These are phyloP conservation scores for Candida argentea DNA, from an alignment of 805 yeast genomes.

Conservation along the genomic window DNA sequence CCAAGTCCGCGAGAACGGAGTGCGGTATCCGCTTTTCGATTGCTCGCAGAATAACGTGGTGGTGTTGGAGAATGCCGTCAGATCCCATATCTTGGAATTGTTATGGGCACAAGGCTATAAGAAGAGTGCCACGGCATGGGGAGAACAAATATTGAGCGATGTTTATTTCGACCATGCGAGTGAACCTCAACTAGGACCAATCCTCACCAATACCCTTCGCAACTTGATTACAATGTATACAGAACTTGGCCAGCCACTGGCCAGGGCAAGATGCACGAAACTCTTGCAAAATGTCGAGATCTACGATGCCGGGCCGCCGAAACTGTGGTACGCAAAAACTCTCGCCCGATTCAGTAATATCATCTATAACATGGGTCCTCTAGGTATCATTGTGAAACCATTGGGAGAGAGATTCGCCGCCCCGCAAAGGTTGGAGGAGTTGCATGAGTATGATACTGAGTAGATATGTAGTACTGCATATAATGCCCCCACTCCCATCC, in stretches of 20 bases:
- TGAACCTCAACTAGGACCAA: conserved; percentile 16
- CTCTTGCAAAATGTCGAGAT: conserved; percentile 14
- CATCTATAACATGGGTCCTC: conserved; percentile 31
- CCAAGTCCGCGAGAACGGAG: conserved; percentile 6
- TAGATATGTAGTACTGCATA: conserved; percentile 17
- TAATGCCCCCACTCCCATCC: too few species aligned
- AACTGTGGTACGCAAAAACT: conserved; percentile 24
- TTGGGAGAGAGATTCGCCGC: conserved; percentile 29
- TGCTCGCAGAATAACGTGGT: conserved; percentile 20
- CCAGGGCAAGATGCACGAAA: conserved; percentile 18
- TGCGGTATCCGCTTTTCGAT: conserved; percentile 25
- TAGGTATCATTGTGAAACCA: conserved; percentile 31
- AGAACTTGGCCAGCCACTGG: conserved; percentile 12
- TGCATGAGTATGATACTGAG: conserved; percentile 33
- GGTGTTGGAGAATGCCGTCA: conserved; percentile 20
- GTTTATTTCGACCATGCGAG: conserved; percentile 20
- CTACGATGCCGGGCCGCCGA: conserved; percentile 14
- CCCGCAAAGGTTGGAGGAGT: conserved; percentile 21
- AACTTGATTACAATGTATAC: conserved; percentile 26
- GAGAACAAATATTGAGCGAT: conserved; percentile 30
- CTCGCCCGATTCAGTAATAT: conserved; percentile 26
- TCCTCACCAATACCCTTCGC: conserved; percentile 19
- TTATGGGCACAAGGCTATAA: conserved; percentile 32
- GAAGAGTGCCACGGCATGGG: conserved; percentile 30
- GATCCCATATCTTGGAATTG: conserved; percentile 30